Evolutionary conservation across 2,329 filamentous ascomycete genomes (phyloP), one percentile per base, ranked within the genome.

Genomic region (Gremmenia infestans): DNA sequence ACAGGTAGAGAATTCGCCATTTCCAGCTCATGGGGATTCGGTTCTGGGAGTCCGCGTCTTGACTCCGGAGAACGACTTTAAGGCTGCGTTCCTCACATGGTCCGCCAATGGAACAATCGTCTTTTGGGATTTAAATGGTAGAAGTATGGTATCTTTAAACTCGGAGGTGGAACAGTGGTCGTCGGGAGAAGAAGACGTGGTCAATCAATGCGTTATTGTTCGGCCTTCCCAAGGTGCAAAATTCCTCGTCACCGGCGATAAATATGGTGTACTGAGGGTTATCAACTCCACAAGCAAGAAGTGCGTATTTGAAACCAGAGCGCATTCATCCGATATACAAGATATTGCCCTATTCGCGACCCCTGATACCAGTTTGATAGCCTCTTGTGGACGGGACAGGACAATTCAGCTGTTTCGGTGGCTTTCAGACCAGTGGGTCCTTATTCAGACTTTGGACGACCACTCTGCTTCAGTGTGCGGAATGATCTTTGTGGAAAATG

Each of bases 381-480:
- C 89, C 17, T 91, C 87, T 11, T 92, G 88, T 68, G 89, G 91
- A 37, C 82, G 94, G 62, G 94, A 99, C 72, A 86, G 94, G 50
- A 96, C 88, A n/a, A 83, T 93, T 1, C 94, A 99, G 70, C 75
- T 99, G n/a, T 97, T 97, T 69, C 77, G 78, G 25, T 77, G 78
- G 23, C 73, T 74, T 1, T 76, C 72, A 12, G 80, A 83, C 2
- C 73, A 72, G 2, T 87, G 95, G 71, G 82, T 88, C 56, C 81
- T 97, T 55, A 82, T 96, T 51, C 94, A 99, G 71, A 99, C 94
- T 0, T 81, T 97, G 68, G 85, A 89, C 54, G 93, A 99, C 64
- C 96, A 97, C 71, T 85, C 91, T 32, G 90, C 91, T 22, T 89
- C 89, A 60, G 92, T 99, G 81, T 53, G 85, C 86, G 67, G 79